Percentiles rank a stretch among this genome's conserved stretches.
Conservation (phyloP, 2,329 filamentous ascomycete genomes). For the Cryphonectria radicalis region DNA sequence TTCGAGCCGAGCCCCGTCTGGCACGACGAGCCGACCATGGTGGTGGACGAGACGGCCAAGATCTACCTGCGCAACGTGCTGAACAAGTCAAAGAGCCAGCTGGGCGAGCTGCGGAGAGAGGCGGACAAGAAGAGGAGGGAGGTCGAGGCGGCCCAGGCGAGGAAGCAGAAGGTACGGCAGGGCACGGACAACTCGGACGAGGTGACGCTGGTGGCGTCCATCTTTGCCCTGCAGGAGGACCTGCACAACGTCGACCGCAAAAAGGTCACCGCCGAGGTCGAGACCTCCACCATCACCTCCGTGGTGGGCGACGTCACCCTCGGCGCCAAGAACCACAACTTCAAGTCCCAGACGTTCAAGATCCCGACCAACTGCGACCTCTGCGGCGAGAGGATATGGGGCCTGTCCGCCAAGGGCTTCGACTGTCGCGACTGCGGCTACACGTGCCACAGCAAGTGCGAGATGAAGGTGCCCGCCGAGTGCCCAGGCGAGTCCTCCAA, state of each 20-base stretch:
- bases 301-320: conserved; percentile 91
- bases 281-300: conserved; percentile 89
- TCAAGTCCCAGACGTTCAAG: conserved; percentile 98
- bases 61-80: conserved; percentile 90
- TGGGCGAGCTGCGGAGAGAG: conserved; percentile 79
- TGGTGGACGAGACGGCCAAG: conserved; percentile 84
- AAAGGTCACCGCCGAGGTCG: conserved; percentile 86
- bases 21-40: conserved; percentile 89
- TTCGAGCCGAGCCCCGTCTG: conserved; percentile 97
- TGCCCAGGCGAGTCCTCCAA: conserved; percentile 94
- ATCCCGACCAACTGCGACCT: conserved; percentile 98
- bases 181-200: conserved; percentile 90
- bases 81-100: conserved; percentile 83
- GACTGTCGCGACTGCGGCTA: conserved; percentile 97
- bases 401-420: conserved; percentile 92
- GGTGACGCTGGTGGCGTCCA: conserved; percentile 78
- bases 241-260: conserved; percentile 84
- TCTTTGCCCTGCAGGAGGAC: conserved; percentile 83
- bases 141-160: conserved; percentile 74
- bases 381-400: conserved; percentile 97
- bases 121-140: conserved; percentile 86
- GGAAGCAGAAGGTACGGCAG: conserved; percentile 77
- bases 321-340: conserved; percentile 93
- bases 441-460: conserved; percentile 97
- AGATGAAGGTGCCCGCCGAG: conserved; percentile 97